A percentile compares a stretch with the other conserved stretches of the same genome.
phyloP scores from a whole-genome alignment of 805 yeast genomes.

The Debaryomyces castellii region DNA sequence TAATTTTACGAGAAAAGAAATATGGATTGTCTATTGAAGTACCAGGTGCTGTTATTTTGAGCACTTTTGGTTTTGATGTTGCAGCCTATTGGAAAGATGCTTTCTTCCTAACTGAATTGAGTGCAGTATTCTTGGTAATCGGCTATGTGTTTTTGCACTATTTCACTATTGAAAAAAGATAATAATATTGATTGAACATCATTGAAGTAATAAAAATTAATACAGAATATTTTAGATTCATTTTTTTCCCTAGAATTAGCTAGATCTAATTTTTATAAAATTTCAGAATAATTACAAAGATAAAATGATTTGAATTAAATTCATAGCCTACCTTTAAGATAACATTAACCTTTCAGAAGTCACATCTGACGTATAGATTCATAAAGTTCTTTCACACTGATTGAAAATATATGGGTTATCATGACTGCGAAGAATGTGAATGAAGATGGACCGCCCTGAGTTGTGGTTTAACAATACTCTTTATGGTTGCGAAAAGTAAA shows the following conservation, averaged over 20 bases:
- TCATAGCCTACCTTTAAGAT: too few species aligned
- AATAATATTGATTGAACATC: too few species aligned
- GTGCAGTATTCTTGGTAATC: slow-evolving; percentile 53
- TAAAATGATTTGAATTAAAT: too few species aligned
- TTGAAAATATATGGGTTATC: too few species aligned
- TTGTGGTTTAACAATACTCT: too few species aligned
- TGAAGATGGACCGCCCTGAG: too few species aligned
- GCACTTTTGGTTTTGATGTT: slow-evolving; percentile 92
- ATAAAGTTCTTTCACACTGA: too few species aligned
- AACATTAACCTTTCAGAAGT: too few species aligned
- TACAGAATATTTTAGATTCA: not conserved
- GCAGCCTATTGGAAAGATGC: slow-evolving; percentile 72
- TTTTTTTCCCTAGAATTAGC: not conserved
- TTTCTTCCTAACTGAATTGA: slow-evolving; percentile 55
- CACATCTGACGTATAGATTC: too few species aligned
- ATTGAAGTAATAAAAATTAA: too few species aligned
- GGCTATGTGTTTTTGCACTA: slow-evolving; percentile 78
- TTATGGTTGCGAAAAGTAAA: too few species aligned
- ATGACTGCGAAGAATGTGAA: too few species aligned
- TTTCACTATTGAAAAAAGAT: slow-evolving; percentile 75
- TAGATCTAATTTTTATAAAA: not conserved
- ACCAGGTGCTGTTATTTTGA: slow-evolving; percentile 95
- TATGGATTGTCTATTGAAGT: slow-evolving; percentile 93
- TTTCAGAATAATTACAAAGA: not conserved
- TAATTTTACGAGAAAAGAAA: slow-evolving; percentile 81